Evolutionary conservation across 495 filamentous ascomycete species (phyloP), one percentile per base, ranked within the genome.

Genomic region (Penicillium arizonense): DNA sequence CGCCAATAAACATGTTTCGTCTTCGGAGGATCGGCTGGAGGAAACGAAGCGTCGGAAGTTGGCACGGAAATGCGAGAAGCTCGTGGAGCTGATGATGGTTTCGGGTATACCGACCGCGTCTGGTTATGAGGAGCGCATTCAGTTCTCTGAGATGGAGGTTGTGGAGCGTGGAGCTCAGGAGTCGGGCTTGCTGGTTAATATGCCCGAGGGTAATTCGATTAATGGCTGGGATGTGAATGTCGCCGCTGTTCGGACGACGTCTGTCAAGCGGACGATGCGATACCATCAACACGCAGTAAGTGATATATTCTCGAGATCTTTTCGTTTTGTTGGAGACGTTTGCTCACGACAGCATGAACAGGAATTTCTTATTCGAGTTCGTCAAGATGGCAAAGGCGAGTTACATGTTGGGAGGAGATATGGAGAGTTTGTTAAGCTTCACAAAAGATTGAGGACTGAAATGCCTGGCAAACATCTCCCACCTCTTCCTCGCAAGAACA

Each of bases 81-180:
- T 98, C 45, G 87, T 98, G 26, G 94, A 97, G 73, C 76, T 98
- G 52, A 97, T 98, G 94, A 96, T 98, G 91, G 95, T 97, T 14
- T 96, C 91, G 4, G 94, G 95, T 4, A 86, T 98, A 42, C 91
- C 88, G 18, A 98, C 94, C 2, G 91, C 94, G 13, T 96, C 91
- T 14, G 94, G 94, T 3, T 98, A 97, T 61, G 94, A 98, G 70
- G 94, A 98, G 68, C 82, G 94, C 14, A 96, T 98, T 57, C 82
- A 90, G 34, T 98, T 98, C 63, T 89, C 91, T 0, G 94, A 98
- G 71, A 86, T 98, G 69, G 94, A 97, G 65, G 89, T 97, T 16
- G 90, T 97, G 14, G 94, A 98, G 56, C 82, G 91, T 36, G 88
- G 92, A 18, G 92, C 94, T 11, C 91, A 95, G 60, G 90, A 96